phyloP scores from a whole-genome alignment of 1,139 yeast species.

The Taphrina confusa region DNA sequence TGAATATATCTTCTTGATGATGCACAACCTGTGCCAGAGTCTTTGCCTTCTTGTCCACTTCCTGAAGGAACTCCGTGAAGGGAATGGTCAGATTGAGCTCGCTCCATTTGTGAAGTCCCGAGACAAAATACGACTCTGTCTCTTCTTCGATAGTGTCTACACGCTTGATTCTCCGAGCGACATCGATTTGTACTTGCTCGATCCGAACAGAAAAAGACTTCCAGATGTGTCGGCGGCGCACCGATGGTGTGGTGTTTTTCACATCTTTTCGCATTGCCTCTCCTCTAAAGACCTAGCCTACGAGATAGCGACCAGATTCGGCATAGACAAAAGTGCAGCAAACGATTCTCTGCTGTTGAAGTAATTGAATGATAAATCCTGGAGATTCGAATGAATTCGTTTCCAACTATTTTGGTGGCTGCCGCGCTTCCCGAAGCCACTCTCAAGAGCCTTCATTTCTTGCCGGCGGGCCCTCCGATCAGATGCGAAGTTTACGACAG shows the following conservation, averaged over 20 bases:
- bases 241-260: conserved; percentile 20
- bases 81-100: conserved; percentile 78
- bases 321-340: too few species aligned
- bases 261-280: conserved; percentile 23
- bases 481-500: neutral
- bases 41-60: conserved; percentile 59
- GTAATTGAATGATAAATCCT: neutral
- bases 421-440: neutral
- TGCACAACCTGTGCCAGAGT: conserved; percentile 79
- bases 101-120: conserved; percentile 82
- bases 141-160: conserved; percentile 54
- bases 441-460: neutral
- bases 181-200: conserved; percentile 83
- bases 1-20: conserved; percentile 66
- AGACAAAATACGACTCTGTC: conserved; percentile 64
- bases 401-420: neutral
- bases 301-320: too few species aligned
- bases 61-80: conserved; percentile 64
- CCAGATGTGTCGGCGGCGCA: conserved; percentile 24
- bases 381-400: neutral
- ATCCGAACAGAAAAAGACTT: conserved; percentile 58
- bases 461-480: neutral
- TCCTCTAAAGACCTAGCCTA: too few species aligned
- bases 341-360: too few species aligned
- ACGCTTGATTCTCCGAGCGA: conserved; percentile 62